Evolutionary conservation across 2,329 filamentous ascomycete genomes (phyloP), one percentile per base, ranked within the genome.

Genomic region (Neofusicoccum sp.): DNA sequence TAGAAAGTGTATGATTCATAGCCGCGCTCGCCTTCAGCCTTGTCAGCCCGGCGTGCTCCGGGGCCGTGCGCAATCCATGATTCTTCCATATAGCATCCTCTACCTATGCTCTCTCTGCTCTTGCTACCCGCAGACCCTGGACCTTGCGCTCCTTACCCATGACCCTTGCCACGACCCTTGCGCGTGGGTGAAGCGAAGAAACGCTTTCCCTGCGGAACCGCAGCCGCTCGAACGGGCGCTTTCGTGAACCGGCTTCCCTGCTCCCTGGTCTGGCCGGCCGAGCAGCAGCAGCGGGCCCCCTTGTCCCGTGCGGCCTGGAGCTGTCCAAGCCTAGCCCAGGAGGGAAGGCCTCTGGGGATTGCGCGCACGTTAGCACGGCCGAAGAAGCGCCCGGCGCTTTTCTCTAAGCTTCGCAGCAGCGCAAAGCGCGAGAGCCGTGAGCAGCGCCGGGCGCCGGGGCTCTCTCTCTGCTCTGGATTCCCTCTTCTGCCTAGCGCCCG

Each of bases 1-100:
- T 58, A 43, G 36, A 16, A 16, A 22, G n/a, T 31, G 39, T 22
- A 37, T 45, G 33, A 34, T 28, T 28, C n/a, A 36, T 36, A 11
- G 14, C 45, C 9, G 22, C 43, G 7, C 12, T 56, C 37, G 31
- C 16, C 34, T 39, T 56, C 52, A 45, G 54, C 54, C 54, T 58
- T 58, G 54, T 58, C 54, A 58, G 54, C 41, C 33, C 41, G 54
- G 54, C 45, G 41, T 5, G 41, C 39, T 16, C 54, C 54, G 54
- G 54, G 29, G 12, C 22, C 9, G 12, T 45, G 41, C 41, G 31
- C 54, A 45, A 36, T 36, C 41, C 41, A 36, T 58, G 54, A 44
- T 58, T 36, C 29, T 58, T 58, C 41, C 28, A 45, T 36, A 45
- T 43, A 45, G 39, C 39, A 56, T 7, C 39, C 39, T 56, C 39